A percentile compares a stretch with the other conserved stretches of the same genome.
phyloP scores from a whole-genome alignment of 2,329 filamentous ascomycete genomes.

The Botrytis paeoniae region DNA sequence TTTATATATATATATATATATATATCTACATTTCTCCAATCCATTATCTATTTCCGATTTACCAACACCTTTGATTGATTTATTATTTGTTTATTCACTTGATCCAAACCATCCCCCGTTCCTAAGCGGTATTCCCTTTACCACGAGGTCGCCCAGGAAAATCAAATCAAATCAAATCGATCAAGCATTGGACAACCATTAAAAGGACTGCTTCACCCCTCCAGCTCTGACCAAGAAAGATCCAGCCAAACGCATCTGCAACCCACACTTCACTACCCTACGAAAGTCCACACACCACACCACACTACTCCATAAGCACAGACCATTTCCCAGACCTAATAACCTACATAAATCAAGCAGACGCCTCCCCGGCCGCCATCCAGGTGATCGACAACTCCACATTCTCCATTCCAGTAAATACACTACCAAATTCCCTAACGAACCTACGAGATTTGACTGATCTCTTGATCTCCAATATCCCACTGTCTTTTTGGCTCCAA shows the following conservation, averaged over 20 bases:
- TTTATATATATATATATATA: neutral
- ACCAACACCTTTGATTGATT: neutral
- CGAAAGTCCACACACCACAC: slow-evolving; percentile 21
- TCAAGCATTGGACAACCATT: neutral
- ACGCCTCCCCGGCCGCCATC: slow-evolving; percentile 40
- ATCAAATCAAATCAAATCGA: neutral
- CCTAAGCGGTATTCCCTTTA: neutral
- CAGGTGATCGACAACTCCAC: slow-evolving; percentile 43
- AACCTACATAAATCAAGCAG: slow-evolving; percentile 38
- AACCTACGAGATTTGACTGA: neutral
- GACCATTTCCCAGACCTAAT: slow-evolving; percentile 33
- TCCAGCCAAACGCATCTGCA: slow-evolving; percentile 3
- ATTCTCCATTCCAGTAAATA: slow-evolving; percentile 28
- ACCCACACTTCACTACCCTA: slow-evolving; percentile 29
- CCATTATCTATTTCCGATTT: neutral
- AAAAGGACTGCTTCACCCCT: slow-evolving; percentile 13
- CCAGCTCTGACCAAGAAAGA: slow-evolving; percentile 17
- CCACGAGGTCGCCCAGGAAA: neutral
- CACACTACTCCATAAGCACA: slow-evolving; percentile 22
- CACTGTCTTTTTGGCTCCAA: neutral
- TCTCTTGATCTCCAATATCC: neutral
- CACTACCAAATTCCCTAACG: neutral
- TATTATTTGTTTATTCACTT: neutral
- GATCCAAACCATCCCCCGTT: neutral
- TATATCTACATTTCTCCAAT: neutral